Evolutionary conservation across 1,139 yeast genomes (phyloP).

Genomic region (Wickerhamiella infanticola): DNA sequence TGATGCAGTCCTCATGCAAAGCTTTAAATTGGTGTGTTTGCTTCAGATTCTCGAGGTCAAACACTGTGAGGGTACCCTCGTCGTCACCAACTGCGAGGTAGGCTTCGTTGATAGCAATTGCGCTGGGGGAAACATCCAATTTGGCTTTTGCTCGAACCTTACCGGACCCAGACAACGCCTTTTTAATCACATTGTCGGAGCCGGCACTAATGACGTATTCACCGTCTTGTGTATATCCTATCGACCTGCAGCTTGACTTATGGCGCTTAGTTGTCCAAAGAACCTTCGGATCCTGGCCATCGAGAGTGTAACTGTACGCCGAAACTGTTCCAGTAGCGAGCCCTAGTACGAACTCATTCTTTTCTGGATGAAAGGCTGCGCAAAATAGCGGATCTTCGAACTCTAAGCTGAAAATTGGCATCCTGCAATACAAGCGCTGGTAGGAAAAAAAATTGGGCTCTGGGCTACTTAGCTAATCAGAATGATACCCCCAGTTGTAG

Average conservation of each 20-base stretch:
- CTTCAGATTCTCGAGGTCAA: constrained; percentile 37
- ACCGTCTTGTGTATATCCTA: constrained; percentile 53
- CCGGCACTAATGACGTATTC: constrained; percentile 55
- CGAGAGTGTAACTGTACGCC: constrained; percentile 27
- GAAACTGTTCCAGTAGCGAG: constrained; percentile 62
- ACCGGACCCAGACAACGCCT: constrained; percentile 59
- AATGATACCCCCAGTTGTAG: no score
- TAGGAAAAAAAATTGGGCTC: no score
- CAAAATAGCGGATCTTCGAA: constrained; percentile 47
- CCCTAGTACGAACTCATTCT: constrained; percentile 52
- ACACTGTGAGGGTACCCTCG: constrained; percentile 46
- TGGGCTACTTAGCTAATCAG: no score
- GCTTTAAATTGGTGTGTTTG: constrained; percentile 27
- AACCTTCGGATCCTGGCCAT: constrained; percentile 20
- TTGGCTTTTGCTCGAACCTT: constrained; percentile 47
- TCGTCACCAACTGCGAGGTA: constrained; percentile 69
- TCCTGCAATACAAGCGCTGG: not conserved
- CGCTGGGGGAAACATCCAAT: constrained; percentile 39
- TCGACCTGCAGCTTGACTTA: constrained; percentile 71
- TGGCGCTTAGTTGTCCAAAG: constrained; percentile 83
- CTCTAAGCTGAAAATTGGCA: constrained; percentile 8
- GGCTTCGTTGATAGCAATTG: constrained; percentile 48
- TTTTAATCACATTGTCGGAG: constrained; percentile 63
- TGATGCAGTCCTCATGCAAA: constrained; percentile 54
- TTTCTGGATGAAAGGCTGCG: constrained; percentile 64